Conservation (phyloP, 441 rosid genomes). For the Euphorbia celastroides region DNA sequence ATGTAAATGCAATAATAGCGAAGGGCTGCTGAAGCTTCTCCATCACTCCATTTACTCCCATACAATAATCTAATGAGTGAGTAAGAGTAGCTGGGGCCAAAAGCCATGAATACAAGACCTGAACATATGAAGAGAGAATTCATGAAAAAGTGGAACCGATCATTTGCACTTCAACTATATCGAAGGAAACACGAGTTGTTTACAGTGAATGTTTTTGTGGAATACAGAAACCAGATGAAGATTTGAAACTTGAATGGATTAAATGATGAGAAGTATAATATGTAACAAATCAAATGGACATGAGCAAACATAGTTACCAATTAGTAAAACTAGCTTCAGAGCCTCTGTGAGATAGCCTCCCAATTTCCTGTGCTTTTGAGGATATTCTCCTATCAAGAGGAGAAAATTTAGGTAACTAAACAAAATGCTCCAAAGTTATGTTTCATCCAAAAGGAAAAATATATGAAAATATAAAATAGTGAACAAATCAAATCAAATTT, state of each 20-base stretch:
- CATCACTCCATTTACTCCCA: conserved; percentile 93
- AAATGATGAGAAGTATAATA: neutral
- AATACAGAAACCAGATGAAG: neutral
- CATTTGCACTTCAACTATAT: neutral
- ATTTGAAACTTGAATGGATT: neutral
- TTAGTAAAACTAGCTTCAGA: conserved; percentile 76
- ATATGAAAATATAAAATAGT: neutral
- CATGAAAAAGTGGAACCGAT: neutral
- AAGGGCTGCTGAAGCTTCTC: conserved; percentile 79
- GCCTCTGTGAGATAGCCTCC: conserved; percentile 70
- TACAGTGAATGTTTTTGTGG: neutral
- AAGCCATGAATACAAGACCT: conserved; percentile 89
- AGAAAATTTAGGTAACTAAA: conserved; percentile 5
- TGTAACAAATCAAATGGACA: neutral
- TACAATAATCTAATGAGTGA: conserved; percentile 76
- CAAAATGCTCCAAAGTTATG: neutral
- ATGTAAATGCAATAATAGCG: conserved; percentile 78
- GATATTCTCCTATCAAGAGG: conserved; percentile 43
- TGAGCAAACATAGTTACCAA: conserved; percentile 37
- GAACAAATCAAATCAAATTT: neutral
- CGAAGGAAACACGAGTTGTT: neutral
- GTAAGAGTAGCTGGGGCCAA: conserved; percentile 96
- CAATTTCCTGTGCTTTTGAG: conserved; percentile 50
- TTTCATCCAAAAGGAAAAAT: conserved; percentile 4
- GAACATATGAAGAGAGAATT: conserved; percentile 16